These are phyloP conservation scores for Diospyros lotus DNA, from an alignment of 148 eudicot genomes.

Conservation along the genomic window DNA sequence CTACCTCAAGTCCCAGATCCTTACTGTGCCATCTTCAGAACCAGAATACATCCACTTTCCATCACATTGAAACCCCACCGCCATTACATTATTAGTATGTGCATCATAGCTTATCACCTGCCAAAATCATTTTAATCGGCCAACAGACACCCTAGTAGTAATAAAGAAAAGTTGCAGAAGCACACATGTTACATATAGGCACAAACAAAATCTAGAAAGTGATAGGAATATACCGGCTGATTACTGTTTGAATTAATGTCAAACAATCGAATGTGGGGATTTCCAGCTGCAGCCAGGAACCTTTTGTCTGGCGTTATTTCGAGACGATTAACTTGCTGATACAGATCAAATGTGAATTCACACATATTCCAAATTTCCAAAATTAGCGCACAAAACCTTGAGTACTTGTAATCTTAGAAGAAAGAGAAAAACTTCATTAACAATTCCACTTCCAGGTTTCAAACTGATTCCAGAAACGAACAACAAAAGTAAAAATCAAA, in stretches of 20 bases:
- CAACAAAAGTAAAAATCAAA: no score
- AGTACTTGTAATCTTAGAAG: no score
- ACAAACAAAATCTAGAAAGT: neutral
- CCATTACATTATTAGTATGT: conserved; percentile 95
- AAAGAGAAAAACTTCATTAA: no score
- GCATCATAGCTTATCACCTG: conserved; percentile 98
- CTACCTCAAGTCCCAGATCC: conserved; percentile 96
- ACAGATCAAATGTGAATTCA: conserved; percentile 4
- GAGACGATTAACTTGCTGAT: conserved; percentile 91
- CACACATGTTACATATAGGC: neutral
- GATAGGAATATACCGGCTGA: conserved; percentile 57
- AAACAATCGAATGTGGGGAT: conserved; percentile 86
- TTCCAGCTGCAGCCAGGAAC: conserved; percentile 89
- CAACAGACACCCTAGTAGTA: neutral
- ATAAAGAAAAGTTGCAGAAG: neutral
- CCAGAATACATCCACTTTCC: conserved; percentile 99
- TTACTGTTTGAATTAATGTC: conserved; percentile 76
- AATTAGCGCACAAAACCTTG: neutral
- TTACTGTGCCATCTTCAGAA: conserved; percentile 99
- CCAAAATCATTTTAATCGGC: conserved; percentile 13
- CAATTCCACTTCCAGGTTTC: no score
- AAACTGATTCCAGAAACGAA: no score
- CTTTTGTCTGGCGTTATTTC: conserved; percentile 95
- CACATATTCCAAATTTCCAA: neutral
- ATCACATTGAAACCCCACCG: conserved; percentile 96